These are phyloP conservation scores for Blastobotrys proliferans DNA, from an alignment of 1,139 yeast genomes.

Conservation along the genomic window DNA sequence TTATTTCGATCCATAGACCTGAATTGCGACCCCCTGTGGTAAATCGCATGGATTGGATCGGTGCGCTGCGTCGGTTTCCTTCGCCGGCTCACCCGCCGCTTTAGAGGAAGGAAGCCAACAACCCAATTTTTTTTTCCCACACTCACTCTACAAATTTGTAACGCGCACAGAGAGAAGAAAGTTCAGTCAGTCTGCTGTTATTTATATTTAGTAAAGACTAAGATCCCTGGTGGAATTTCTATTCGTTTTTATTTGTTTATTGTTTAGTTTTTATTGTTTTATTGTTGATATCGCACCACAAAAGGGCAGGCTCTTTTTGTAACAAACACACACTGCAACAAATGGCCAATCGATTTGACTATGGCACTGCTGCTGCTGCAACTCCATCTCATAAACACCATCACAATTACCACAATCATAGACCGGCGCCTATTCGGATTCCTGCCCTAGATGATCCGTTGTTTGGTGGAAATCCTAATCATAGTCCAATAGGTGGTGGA, in stretches of 20 bases:
- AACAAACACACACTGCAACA: neutral
- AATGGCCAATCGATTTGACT: neutral
- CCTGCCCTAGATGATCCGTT: constrained; percentile 20
- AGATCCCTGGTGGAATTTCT: neutral
- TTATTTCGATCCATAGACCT: too few species aligned
- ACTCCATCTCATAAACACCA: neutral
- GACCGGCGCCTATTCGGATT: constrained; percentile 25
- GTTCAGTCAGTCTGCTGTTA: too few species aligned
- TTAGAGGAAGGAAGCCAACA: neutral
- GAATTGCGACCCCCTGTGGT: too few species aligned
- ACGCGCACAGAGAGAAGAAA: too few species aligned
- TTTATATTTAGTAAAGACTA: too few species aligned
- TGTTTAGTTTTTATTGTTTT: too few species aligned
- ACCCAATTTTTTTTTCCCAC: neutral
- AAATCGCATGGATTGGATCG: too few species aligned
- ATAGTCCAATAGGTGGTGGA: constrained; percentile 2
- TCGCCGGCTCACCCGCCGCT: neutral
- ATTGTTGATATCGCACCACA: neutral
- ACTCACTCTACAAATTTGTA: too few species aligned
- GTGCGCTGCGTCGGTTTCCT: too few species aligned
- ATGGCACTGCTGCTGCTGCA: neutral
- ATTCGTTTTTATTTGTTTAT: too few species aligned
- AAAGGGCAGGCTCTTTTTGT: neutral
- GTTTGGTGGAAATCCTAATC: too few species aligned
- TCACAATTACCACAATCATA: constrained; percentile 9